Evolutionary conservation across 2,329 filamentous ascomycete species (phyloP), one percentile per base, ranked within the genome.

Genomic region (Orbilia blumenaviensis): DNA sequence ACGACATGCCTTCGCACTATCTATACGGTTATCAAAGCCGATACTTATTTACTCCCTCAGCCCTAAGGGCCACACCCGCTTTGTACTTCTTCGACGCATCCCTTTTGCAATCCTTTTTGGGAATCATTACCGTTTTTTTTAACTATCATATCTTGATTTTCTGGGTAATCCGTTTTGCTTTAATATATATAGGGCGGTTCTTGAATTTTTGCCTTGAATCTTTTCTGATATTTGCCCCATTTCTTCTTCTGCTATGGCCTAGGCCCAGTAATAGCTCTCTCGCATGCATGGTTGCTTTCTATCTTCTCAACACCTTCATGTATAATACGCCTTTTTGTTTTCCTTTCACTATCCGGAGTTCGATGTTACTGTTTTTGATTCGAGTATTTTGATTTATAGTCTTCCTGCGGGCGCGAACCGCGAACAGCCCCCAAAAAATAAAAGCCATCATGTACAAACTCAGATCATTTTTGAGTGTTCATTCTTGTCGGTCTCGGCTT

Each of bases 381-480:
- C 9, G 8, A 61, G 42, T 23, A 21, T 21, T 60, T 61, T 23
- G 32, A 42, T 60, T 54, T 66, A 42, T 12, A 60, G n/a, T 6
- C 21, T 44, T 52, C 27, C 5, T 46, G 29, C 32, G 21, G 66
- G 66, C 56, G 66, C 66, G 66, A 56, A 29, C 21, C 54, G 66
- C 21, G 42, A 52, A 34, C 32, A 56, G 21, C n/a, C 32, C 44
- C 44, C 44, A 48, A 23, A 56, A 34, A 50, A 34, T n/a, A 41
- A 54, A 69, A 36, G 32, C 60, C 25, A 56, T 63, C 66, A 71
- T 71, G 66, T 71, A 69, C 44, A 60, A 34, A 18, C 52, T 60
- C 44, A 16, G 25, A 23, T 38, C 9, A 36, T 52, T 52, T 54
- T 38, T 14, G n/a, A n/a, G n/a, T n/a, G n/a, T n/a, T n/a, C n/a